A percentile compares a stretch with the other conserved stretches of the same genome.
These are phyloP conservation scores for Penicillium riverlandense DNA, from an alignment of 495 filamentous ascomycete species.

Conservation along the genomic window DNA sequence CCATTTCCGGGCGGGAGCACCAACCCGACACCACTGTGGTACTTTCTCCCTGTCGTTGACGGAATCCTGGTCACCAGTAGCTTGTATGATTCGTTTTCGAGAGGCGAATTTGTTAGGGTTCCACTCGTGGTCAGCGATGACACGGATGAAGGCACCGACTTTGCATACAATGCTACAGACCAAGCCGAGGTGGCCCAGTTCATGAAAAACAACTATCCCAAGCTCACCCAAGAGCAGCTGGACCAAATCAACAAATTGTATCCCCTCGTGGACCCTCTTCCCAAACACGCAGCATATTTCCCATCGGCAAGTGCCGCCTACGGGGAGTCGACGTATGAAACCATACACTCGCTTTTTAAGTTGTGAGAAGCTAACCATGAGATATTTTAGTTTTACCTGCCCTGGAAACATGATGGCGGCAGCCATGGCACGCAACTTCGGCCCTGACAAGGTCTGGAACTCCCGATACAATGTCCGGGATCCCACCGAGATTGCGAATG, in stretches of 20 bases:
- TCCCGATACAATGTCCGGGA: conserved; percentile 61
- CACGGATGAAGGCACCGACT: conserved; percentile 59
- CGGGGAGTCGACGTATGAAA: conserved; percentile 45
- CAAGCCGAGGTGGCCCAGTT: conserved; percentile 43
- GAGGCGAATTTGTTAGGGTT: conserved; percentile 52
- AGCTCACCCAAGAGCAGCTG: conserved; percentile 42
- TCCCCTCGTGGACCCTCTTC: conserved; percentile 33
- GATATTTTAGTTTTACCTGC: conserved; percentile 44
- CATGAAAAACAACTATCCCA: conserved; percentile 54
- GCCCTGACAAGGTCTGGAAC: conserved; percentile 34
- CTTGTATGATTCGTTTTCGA: conserved; percentile 46
- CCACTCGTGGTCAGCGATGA: conserved; percentile 59
- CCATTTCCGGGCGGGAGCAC: conserved; percentile 43
- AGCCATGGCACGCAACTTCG: conserved; percentile 33
- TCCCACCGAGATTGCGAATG: conserved; percentile 33
- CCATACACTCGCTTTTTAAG: no score
- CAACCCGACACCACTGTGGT: conserved; percentile 29
- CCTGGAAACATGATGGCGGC: conserved; percentile 37
- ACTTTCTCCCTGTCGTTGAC: conserved; percentile 53
- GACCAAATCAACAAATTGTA: conserved; percentile 49
- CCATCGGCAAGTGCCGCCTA: conserved; percentile 51
- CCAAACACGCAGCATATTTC: conserved; percentile 44
- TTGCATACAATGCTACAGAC: conserved; percentile 41
- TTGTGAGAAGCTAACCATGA: no score
- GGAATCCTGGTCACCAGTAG: conserved; percentile 44